phyloP scores from a whole-genome alignment of 345 rosid species.

The Linum tenue region DNA sequence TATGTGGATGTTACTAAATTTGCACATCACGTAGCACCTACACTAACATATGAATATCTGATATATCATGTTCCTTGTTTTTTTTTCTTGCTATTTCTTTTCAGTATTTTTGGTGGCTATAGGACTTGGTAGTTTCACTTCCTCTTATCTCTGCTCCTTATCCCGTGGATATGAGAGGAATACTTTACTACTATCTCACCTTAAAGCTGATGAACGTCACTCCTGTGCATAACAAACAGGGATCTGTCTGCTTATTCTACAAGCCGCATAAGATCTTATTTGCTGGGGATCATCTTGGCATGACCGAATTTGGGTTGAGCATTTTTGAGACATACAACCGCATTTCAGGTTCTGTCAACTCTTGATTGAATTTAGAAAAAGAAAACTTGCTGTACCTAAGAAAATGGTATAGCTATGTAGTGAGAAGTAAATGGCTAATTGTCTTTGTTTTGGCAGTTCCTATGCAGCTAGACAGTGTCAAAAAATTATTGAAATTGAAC shows the following conservation, averaged over 20 bases:
- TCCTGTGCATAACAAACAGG: constrained; percentile 13
- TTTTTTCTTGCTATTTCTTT: not conserved
- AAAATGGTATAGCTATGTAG: not conserved
- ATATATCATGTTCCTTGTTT: not conserved
- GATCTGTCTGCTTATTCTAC: constrained; percentile 31
- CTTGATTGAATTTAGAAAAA: not conserved
- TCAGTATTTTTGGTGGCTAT: not conserved
- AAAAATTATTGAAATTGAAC: constrained; percentile 22
- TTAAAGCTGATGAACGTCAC: not conserved
- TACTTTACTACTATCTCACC: not conserved
- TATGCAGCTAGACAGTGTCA: constrained; percentile 26
- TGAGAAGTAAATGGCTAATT: not conserved
- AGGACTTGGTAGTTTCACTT: no score
- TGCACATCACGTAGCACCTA: no score
- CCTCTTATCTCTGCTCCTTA: no score
- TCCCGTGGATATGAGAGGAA: not conserved
- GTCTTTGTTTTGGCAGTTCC: constrained; percentile 20
- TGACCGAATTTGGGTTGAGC: constrained; percentile 26
- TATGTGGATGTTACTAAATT: not conserved
- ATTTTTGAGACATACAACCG: constrained; percentile 24
- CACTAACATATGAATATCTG: no score
- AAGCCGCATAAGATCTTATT: constrained; percentile 26
- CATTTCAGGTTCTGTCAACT: constrained; percentile 20
- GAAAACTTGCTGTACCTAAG: no score
- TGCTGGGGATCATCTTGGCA: constrained; percentile 29